phyloP scores from a whole-genome alignment of 2,329 filamentous ascomycete species.

The Pezicula neosporulosa region DNA sequence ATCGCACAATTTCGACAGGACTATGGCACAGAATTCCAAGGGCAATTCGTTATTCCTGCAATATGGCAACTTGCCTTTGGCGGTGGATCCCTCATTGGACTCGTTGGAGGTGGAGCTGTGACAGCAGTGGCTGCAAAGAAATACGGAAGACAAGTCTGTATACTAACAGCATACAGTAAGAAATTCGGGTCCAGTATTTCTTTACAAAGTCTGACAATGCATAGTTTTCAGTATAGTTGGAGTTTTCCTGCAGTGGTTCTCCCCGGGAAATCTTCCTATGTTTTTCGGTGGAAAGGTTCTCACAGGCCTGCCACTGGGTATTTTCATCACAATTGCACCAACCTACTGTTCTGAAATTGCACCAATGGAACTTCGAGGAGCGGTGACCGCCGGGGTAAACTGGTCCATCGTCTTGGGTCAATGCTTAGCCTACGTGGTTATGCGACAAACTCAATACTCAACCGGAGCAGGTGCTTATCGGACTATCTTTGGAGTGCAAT shows the following conservation, averaged over 20 bases:
- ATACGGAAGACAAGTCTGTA: constrained; percentile 17
- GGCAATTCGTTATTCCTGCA: constrained; percentile 13
- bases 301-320: constrained; percentile 45
- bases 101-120: constrained; percentile 13
- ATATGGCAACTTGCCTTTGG: constrained; percentile 17
- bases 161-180: constrained; percentile 14
- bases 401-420: constrained; percentile 20
- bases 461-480: constrained; percentile 32
- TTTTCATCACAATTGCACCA: constrained; percentile 39
- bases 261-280: constrained; percentile 33
- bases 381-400: constrained; percentile 17
- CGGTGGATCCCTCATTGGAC: constrained; percentile 11
- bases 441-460: constrained; percentile 33
- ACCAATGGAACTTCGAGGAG: constrained; percentile 16
- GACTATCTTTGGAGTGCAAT: constrained; percentile 43
- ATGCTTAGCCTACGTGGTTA: constrained; percentile 17
- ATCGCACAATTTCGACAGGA: constrained; percentile 16
- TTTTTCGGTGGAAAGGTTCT: constrained; percentile 44
- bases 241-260: constrained; percentile 16
- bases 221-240: constrained; percentile 14
- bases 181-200: background rate
- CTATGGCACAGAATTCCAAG: constrained; percentile 11
- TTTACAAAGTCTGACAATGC: background rate
- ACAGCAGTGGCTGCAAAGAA: constrained; percentile 12
- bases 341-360: constrained; percentile 20